These are phyloP conservation scores for Suillus spraguei DNA, from an alignment of 768 basidiomycete species.

Conservation along the genomic window DNA sequence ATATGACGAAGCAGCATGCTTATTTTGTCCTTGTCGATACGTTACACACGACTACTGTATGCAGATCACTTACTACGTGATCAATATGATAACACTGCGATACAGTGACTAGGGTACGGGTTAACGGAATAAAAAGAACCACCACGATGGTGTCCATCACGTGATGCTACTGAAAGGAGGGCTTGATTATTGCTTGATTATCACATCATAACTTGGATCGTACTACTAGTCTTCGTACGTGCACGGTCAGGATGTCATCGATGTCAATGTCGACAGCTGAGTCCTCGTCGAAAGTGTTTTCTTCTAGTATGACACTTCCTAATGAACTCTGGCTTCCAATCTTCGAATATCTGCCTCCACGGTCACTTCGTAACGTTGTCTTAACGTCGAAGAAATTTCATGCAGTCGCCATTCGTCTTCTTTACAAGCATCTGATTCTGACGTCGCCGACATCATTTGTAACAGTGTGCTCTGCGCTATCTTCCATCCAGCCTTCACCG, in stretches of 20 bases:
- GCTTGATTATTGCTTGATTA: too few species aligned
- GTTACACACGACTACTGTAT: neutral
- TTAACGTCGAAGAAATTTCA: conserved; percentile 33
- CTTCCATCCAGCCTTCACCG: conserved; percentile 13
- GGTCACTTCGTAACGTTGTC: conserved; percentile 35
- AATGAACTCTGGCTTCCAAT: conserved; percentile 42
- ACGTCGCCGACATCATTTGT: conserved; percentile 27
- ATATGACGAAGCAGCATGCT: neutral
- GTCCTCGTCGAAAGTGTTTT: neutral
- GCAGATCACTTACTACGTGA: neutral
- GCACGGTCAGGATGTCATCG: neutral
- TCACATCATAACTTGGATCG: too few species aligned
- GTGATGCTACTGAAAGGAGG: neutral
- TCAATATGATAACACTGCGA: too few species aligned
- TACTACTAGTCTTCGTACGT: neutral
- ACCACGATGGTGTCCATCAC: neutral
- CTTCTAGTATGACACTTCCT: conserved; percentile 24
- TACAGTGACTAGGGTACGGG: too few species aligned
- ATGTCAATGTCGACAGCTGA: neutral
- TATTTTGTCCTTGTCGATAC: neutral
- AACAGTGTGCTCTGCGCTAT: neutral
- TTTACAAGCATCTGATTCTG: conserved; percentile 35
- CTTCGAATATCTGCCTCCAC: conserved; percentile 34
- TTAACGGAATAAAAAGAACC: too few species aligned
- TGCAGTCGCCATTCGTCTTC: conserved; percentile 25